A percentile compares a stretch with the other conserved stretches of the same genome.
phyloP scores from a whole-genome alignment of 2,329 filamentous ascomycete genomes.

The Fusarium tricinctum region DNA sequence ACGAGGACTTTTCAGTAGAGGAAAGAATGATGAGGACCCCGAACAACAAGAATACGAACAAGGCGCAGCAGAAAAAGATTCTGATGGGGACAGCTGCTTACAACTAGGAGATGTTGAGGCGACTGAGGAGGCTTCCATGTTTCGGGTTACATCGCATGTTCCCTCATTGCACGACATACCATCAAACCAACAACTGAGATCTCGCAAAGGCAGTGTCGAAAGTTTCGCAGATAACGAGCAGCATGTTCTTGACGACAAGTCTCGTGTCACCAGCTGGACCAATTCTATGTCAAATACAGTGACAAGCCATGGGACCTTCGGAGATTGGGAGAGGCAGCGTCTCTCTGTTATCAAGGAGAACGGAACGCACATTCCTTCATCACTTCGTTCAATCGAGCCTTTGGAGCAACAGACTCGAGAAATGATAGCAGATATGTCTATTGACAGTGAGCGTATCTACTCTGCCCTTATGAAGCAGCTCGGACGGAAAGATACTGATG shows the following conservation, averaged over 20 bases:
- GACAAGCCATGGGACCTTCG: conserved; percentile 57
- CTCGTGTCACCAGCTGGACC: conserved; percentile 80
- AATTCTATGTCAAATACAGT: conserved; percentile 72
- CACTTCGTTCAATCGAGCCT: conserved; percentile 49
- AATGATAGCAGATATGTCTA: conserved; percentile 47
- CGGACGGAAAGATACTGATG: conserved; percentile 54
- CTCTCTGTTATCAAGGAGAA: conserved; percentile 76
- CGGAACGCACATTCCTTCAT: conserved; percentile 57
- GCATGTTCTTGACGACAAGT: conserved; percentile 65
- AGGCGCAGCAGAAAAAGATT: conserved; percentile 32
- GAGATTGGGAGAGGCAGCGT: conserved; percentile 67
- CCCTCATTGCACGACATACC: conserved; percentile 65
- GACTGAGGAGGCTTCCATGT: conserved; percentile 61
- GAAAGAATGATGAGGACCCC: conserved; percentile 40
- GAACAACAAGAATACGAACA: conserved; percentile 20
- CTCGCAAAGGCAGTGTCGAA: conserved; percentile 68
- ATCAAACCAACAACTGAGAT: conserved; percentile 62
- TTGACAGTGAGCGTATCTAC: conserved; percentile 72
- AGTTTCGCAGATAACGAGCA: conserved; percentile 60
- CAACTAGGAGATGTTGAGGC: conserved; percentile 53
- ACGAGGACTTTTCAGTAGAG: conserved; percentile 58
- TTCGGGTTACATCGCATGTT: conserved; percentile 62
- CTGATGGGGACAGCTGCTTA: conserved; percentile 51
- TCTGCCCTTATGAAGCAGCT: conserved; percentile 73
- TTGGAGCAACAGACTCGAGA: conserved; percentile 37